Evolutionary conservation across 2,329 filamentous ascomycete genomes (phyloP), one percentile per base, ranked within the genome.

Genomic region (Bipolaris cookei): DNA sequence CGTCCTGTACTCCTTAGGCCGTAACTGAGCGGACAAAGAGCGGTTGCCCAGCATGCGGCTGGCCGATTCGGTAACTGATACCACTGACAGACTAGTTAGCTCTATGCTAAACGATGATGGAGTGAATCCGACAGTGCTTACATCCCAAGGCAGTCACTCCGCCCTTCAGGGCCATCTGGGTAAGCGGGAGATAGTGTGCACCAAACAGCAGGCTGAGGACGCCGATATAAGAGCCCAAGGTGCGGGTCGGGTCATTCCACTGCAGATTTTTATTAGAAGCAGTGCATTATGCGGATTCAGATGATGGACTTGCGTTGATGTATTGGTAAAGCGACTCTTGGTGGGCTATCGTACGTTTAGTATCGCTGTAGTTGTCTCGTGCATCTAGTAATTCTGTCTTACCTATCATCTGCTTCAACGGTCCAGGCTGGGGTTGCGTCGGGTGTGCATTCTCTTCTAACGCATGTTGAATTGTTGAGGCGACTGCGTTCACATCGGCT

Each of bases 151-250:
- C 34, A 4, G 47, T 50, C 21, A 50, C 47, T 30, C 47, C 47
- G 3, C n/a, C 47, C 35, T 50, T 50, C 11, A 41, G 35, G n/a
- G 35, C 47, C 18, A 50, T 50, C n/a, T 50, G 47, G 14, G 47
- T 50, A 21, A 50, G 47, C 1, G 47, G 47, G 11, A 50, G 34
- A n/a, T 50, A 50, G 25, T 50, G 47, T 32, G 37, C 47, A 3
- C 47, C 47, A 32, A 50, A 50, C 25, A 50, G 16, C 2, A 50
- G 4, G 7, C 47, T 50, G 16, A 28, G 34, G 10, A 20, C 21
- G n/a, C 47, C 47, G n/a, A 50, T 13, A 6, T 44, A 44, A 13
- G 41, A 28, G 25, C 14, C 41, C 7, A 44, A n/a, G 10, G 41
- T 44, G 7, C 41, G 41, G n/a, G 28, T 23, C n/a, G 41, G 41